Base-by-base conservation (phyloP, 192 early-diverging fungal species). In the Rhizophagus clarus region DNA sequence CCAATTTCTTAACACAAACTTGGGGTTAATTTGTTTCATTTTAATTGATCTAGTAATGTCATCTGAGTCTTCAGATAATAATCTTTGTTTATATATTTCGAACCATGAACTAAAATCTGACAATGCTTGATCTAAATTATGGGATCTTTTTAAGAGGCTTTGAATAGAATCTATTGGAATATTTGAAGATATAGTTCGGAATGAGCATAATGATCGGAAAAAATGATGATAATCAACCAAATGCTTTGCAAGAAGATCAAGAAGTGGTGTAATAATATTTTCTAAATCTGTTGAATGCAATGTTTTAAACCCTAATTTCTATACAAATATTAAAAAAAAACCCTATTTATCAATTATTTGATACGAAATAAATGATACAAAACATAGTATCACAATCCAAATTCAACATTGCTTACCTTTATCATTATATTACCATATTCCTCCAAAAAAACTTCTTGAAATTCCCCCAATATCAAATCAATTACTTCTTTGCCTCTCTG, bases 1-100 rank as follows among this genome's bases (percentile, higher is more conserved):
- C 90, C 92, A 94, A 78, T 95, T 95, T 24, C 95, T 90, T 62
- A 95, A 84, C 10, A 93, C 88, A 84, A 92, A 95, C 56, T 85
- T 85, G 9, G 95, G 96, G 79, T 97, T 97, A 63, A 84, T 81
- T 14, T 70, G 61, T 56, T 89, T 83, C 95, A 97, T 96, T 24
- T 82, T 66, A n/a, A 45, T 66, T 34, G 77, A 76, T 22, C 93
- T 83, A 14, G 67, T 67, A 29, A 66, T 45, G 22, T 82, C 81
- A 12, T 83, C 49, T 42, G 61, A 74, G 12, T 75, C 28, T 11
- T 75, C 82, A 3, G 51, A 56, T 22, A 22, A 22, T 56, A 56
- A 20, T 56, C 51, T 56, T 22, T 56, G 51, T 56, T 22, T 56
- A 56, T 56, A 56, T 20, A 56, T 56, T 56, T 22, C 51, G 17